phyloP scores from a whole-genome alignment of 2,329 filamentous ascomycete genomes.

The Pseudogymnoascus sp. region DNA sequence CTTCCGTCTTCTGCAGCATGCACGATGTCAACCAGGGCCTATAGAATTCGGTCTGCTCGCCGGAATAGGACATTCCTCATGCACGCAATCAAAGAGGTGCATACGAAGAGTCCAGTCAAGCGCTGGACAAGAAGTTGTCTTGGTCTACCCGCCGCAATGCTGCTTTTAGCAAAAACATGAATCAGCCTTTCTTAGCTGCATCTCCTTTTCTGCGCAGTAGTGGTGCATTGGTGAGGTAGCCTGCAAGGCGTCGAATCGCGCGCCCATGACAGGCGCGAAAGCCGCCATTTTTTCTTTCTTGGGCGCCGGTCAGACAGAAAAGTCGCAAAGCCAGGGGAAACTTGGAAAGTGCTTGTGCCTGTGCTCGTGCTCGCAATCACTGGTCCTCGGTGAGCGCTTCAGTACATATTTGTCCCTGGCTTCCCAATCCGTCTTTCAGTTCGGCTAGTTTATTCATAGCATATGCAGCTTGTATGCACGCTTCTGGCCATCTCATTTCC shows the following conservation, averaged over 20 bases:
- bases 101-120: slow-evolving; percentile 5
- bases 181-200: not conserved
- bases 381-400: slow-evolving; percentile 2
- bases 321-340: not conserved
- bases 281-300: not conserved
- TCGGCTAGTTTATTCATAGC: slow-evolving; percentile 5
- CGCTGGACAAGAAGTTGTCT: not conserved
- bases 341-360: not conserved
- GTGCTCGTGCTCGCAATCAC: not conserved
- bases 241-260: not conserved
- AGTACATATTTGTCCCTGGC: not conserved
- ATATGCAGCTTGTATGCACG: slow-evolving; percentile 8
- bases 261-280: slow-evolving; percentile 2
- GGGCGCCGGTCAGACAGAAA: not conserved
- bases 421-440: slow-evolving; percentile 1
- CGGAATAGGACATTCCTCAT: not conserved
- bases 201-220: slow-evolving; percentile 6
- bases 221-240: no score
- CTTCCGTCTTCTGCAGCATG: slow-evolving; percentile 10
- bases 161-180: slow-evolving; percentile 3
- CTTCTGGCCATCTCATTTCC: slow-evolving; percentile 3
- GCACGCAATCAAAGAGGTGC: slow-evolving; percentile 10
- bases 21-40: not conserved
- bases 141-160: slow-evolving; percentile 8
- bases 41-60: not conserved